Conservation (phyloP, 2,329 filamentous ascomycete species). For the Cladorrhinum sp. region DNA sequence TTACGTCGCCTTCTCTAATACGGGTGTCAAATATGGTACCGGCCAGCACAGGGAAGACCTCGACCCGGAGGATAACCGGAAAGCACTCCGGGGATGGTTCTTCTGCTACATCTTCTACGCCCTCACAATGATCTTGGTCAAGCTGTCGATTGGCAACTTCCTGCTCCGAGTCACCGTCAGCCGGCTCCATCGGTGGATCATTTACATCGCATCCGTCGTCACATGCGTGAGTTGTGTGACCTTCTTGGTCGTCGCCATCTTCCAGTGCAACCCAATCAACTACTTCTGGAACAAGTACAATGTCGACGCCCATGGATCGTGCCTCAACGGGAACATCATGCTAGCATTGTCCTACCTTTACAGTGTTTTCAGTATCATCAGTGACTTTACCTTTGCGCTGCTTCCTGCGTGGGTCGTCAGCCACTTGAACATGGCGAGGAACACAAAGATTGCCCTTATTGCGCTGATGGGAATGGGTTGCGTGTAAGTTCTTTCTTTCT, state of each 20-base stretch:
- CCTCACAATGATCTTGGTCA: slow-evolving; percentile 31
- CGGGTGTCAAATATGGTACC: slow-evolving; percentile 42
- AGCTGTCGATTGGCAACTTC: slow-evolving; percentile 43
- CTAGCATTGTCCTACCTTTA: slow-evolving; percentile 52
- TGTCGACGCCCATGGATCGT: slow-evolving; percentile 33
- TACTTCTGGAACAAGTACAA: slow-evolving; percentile 40
- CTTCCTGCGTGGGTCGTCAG: slow-evolving; percentile 54
- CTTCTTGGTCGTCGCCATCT: slow-evolving; percentile 42
- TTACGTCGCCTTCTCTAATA: slow-evolving; percentile 34
- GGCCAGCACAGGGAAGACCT: slow-evolving; percentile 38
- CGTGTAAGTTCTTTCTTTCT: slow-evolving; percentile 34
- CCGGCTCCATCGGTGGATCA: slow-evolving; percentile 33
- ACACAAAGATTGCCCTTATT: slow-evolving; percentile 50
- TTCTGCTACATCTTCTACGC: slow-evolving; percentile 25
- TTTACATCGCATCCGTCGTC: slow-evolving; percentile 35
- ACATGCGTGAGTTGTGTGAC: slow-evolving; percentile 38
- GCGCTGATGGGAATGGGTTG: slow-evolving; percentile 56
- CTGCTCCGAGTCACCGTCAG: slow-evolving; percentile 41
- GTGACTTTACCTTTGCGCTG: slow-evolving; percentile 51
- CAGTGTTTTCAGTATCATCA: slow-evolving; percentile 46
- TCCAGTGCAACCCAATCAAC: slow-evolving; percentile 41
- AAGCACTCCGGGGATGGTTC: slow-evolving; percentile 31
- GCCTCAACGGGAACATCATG: slow-evolving; percentile 43
- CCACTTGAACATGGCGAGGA: slow-evolving; percentile 51
- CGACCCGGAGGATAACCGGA: slow-evolving; percentile 29